phyloP scores from a whole-genome alignment of 768 basidiomycete species.

The Dacryopinax spathularia region DNA sequence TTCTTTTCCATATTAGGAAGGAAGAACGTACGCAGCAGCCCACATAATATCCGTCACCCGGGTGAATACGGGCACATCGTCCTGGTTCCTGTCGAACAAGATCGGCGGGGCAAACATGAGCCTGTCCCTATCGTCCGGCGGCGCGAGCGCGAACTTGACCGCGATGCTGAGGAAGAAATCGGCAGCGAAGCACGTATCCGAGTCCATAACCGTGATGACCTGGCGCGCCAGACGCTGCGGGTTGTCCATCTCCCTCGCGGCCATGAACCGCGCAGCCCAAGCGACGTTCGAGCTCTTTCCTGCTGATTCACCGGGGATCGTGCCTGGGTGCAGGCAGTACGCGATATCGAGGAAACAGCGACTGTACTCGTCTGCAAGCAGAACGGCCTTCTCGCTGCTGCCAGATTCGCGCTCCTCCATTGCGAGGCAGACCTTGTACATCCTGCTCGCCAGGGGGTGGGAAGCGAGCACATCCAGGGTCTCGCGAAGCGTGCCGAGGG shows the following conservation, averaged over 20 bases:
- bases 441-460: conserved; percentile 15
- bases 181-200: conserved; percentile 17
- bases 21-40: conserved; percentile 6
- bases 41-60: conserved; percentile 10
- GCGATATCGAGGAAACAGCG: conserved; percentile 17
- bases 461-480: conserved; percentile 19
- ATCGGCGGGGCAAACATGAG: conserved; percentile 13
- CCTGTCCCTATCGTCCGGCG: conserved; percentile 11
- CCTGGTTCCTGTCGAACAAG: conserved; percentile 9
- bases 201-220: conserved; percentile 19
- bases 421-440: conserved; percentile 19
- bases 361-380: conserved; percentile 17
- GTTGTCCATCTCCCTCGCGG: conserved; percentile 11
- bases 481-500: conserved; percentile 11
- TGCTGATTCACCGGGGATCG: conserved; percentile 16
- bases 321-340: conserved; percentile 18
- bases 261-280: conserved; percentile 16
- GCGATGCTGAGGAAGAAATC: conserved; percentile 19
- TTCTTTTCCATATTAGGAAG: neutral
- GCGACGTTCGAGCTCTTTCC: conserved; percentile 20
- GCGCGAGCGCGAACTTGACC: conserved; percentile 15
- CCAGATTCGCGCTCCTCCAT: conserved; percentile 19
- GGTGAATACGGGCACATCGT: conserved; percentile 8
- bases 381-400: conserved; percentile 15
- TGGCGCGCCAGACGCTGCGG: conserved; percentile 12